Evolutionary conservation across 768 basidiomycete genomes (phyloP), one percentile per base, ranked within the genome.

Genomic region (Xerocomellus chrysenteron): DNA sequence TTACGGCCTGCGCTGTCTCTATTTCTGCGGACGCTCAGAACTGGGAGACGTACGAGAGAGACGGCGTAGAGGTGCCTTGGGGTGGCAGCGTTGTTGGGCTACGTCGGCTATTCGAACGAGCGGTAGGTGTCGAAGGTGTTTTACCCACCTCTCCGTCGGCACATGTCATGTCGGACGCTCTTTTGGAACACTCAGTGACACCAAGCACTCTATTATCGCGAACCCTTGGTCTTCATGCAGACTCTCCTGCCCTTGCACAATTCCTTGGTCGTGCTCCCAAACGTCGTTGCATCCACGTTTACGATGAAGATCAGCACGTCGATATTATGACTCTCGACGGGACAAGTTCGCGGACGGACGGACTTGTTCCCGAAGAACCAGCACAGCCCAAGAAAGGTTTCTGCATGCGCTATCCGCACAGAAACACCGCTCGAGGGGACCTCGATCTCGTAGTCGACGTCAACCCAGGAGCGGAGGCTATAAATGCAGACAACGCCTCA

Each of bases 211-310:
- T 78, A n/a, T 60, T 82, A 26, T 76, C 78, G 10, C 73, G 75
- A 44, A 80, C 80, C 9, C 73, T 82, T 12, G 80, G 82, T 26
- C 70, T 77, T 58, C 80, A 83, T 51, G 72, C 68, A n/a, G 81
- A 82, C 52, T 76, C 80, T 9, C 77, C 81, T 28, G 77, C 78
- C 1, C 74, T 82, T 19, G 80, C 80, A 13, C 78, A 73, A 6
- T 82, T 82, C 62, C 74, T 82, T 33, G 80, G 81, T 9, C 74
- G 75, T 51, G 67, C 68, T 17, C 71, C 76, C 0, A 76, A 74
- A 63, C 73, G 74, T 46, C 75, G 79, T 28, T 67, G 69, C 21
- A 77, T 82, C 54, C 69, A 75, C 35, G 71, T 71, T 11, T 66
- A 73, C 37, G 66, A 65, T 47, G 71, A 75, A 37, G 68, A 72